Evolutionary conservation across 768 basidiomycete genomes (phyloP).

Genomic region (Kwoniella shandongensis): DNA sequence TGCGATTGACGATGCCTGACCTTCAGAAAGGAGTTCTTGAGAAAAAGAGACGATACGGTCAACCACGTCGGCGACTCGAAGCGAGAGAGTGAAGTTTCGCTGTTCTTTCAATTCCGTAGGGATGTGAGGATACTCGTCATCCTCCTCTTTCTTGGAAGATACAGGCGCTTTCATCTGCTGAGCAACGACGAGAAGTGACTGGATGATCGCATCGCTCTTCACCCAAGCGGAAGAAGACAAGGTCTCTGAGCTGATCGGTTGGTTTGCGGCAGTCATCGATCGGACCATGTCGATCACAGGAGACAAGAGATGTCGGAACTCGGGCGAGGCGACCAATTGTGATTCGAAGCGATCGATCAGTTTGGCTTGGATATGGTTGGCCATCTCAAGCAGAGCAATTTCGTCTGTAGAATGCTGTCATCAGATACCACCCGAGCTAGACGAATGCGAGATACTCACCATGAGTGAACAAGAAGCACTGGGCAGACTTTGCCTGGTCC

Average conservation of each 20-base stretch:
- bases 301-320: conserved; percentile 48
- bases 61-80: conserved; percentile 49
- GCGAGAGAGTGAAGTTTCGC: conserved; percentile 5
- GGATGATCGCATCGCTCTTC: conserved; percentile 58
- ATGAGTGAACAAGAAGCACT: conserved; percentile 24
- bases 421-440: neutral
- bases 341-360: conserved; percentile 5
- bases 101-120: conserved; percentile 17
- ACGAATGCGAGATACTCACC: conserved; percentile 20
- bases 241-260: neutral
- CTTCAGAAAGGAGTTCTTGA: conserved; percentile 46
- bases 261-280: neutral
- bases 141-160: conserved; percentile 3
- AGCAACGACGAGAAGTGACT: conserved; percentile 65
- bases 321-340: conserved; percentile 33
- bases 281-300: conserved; percentile 53
- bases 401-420: conserved; percentile 15
- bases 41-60: conserved; percentile 55
- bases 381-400: conserved; percentile 3
- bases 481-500: conserved; percentile 2
- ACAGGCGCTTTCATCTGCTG: conserved; percentile 59
- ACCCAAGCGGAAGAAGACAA: conserved; percentile 21
- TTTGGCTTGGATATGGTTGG: conserved; percentile 6
- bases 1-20: conserved; percentile 2
- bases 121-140: conserved; percentile 13